Base-by-base conservation (phyloP, 108 stramenopile genomes). In the Skeletonema tropicum region DNA sequence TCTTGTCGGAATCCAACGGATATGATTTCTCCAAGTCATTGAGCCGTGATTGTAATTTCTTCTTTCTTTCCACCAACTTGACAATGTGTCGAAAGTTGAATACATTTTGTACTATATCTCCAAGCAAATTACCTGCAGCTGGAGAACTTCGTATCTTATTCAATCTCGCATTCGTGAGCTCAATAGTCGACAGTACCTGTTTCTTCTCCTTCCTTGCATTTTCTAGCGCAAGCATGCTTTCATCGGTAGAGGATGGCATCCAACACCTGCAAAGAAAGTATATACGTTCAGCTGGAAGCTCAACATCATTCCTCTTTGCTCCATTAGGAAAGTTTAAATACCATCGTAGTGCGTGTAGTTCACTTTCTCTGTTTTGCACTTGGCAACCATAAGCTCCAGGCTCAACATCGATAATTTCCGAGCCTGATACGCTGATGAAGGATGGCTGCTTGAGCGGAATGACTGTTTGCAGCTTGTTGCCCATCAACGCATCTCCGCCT, bases 321-420 rank as follows among this genome's bases (percentile, higher is more conserved):
- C 82, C 82, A 15, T 83, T 72, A 12, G 82, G 82, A 64, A 83
- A 83, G 31, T 83, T 76, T 66, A 83, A 48, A 41, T 73, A 77
- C 42, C 71, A 82, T 23, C 80, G 64, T 9, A 82, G 33, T 10
- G 68, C 76, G 49, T 82, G 76, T 19, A 66, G 79, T 33, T 61
- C 45, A 19, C 65, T 60, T 19, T 62, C 67, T 26, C 68, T 21
- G n/a, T 57, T 63, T 39, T 80, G 79, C 12, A 80, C 17, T 49
- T 75, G 72, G 29, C 73, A 68, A 8, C 73, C 79, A 45, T 75
- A 80, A 30, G 80, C 80, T 32, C 80, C 80, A 6, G 74, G 63
- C 11, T 48, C 26, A 5, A 81, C 80, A 15, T 66, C 57, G 32
- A 81, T 75, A 5, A 25, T 59, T 57, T 81, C 69, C 31, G 10